phyloP scores from a whole-genome alignment of 169 alveolate genomes.

The Theileria parva region DNA sequence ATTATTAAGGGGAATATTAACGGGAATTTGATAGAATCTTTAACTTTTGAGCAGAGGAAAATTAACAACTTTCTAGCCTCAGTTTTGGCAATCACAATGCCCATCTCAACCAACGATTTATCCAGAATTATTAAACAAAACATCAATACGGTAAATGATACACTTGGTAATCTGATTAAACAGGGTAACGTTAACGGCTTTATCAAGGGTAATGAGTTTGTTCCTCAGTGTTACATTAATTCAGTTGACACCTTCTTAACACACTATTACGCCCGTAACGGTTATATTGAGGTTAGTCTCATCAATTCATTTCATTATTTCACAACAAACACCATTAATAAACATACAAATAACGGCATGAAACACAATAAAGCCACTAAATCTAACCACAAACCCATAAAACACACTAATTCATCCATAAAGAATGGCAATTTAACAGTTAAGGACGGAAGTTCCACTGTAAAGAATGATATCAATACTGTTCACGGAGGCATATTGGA shows the following conservation, averaged over 20 bases:
- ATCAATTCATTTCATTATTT: background rate
- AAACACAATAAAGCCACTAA: background rate
- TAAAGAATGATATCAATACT: no score
- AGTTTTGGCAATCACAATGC: constrained; percentile 49
- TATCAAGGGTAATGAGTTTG: constrained; percentile 44
- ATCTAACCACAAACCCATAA: background rate
- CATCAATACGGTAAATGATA: constrained; percentile 42
- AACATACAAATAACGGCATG: background rate
- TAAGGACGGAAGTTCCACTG: background rate
- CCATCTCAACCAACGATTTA: constrained; percentile 35
- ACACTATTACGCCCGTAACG: constrained; percentile 40
- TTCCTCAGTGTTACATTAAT: constrained; percentile 43
- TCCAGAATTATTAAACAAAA: constrained; percentile 10
- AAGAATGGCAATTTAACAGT: background rate
- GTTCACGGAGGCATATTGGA: constrained; percentile 10
- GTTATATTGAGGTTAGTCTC: constrained; percentile 44
- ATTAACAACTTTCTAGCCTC: constrained; percentile 50
- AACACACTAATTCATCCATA: background rate
- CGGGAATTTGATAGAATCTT: constrained; percentile 51
- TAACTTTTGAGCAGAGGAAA: constrained; percentile 40
- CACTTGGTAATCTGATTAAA: constrained; percentile 18
- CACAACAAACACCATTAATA: background rate
- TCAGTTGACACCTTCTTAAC: constrained; percentile 32
- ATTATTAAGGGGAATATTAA: constrained; percentile 41
- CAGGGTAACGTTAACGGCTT: constrained; percentile 36